Evolutionary conservation across 164 flowering plant species (phyloP).

Genomic region (Warburgia ugandensis): DNA sequence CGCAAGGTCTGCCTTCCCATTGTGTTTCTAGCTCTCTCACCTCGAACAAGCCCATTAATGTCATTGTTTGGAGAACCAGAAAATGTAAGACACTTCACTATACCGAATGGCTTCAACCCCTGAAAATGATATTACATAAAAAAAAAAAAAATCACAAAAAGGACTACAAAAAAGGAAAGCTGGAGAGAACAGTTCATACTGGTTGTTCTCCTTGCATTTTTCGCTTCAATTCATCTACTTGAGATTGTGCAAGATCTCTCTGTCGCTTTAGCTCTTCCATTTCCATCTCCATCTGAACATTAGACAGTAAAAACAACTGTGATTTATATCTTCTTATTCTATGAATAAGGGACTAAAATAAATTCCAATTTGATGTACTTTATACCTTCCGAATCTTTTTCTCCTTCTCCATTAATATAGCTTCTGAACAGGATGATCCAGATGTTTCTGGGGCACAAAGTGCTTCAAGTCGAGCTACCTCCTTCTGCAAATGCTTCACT

Average conservation of each 20-base stretch:
- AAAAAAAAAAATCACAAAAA: not conserved
- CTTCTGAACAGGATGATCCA: constrained; percentile 13
- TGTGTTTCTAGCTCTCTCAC: constrained; percentile 41
- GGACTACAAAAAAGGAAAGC: not conserved
- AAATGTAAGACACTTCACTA: constrained; percentile 78
- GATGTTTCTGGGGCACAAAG: constrained; percentile 86
- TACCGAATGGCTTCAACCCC: constrained; percentile 44
- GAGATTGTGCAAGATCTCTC: constrained; percentile 66
- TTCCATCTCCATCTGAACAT: constrained; percentile 92
- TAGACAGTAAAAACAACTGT: too few relatives aligned
- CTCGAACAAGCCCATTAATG: constrained; percentile 28
- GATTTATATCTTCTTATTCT: too few relatives aligned
- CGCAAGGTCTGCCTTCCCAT: constrained; percentile 67
- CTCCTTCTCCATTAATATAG: constrained; percentile 54
- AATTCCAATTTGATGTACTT: not conserved
- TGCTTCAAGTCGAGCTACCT: constrained; percentile 96
- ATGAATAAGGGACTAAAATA: not conserved
- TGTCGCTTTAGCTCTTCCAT: constrained; percentile 80
- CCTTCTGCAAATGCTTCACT: constrained; percentile 90
- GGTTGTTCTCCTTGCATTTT: constrained; percentile 48
- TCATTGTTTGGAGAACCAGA: constrained; percentile 45
- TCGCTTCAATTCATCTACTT: constrained; percentile 58
- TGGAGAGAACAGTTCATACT: constrained; percentile 18
- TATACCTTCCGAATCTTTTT: constrained; percentile 70
- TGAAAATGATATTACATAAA: constrained; percentile 21